Percentiles rank a stretch among this genome's conserved stretches.
phyloP scores from a whole-genome alignment of 1,139 yeast species.

The Groenewaldozyma auringiensis region DNA sequence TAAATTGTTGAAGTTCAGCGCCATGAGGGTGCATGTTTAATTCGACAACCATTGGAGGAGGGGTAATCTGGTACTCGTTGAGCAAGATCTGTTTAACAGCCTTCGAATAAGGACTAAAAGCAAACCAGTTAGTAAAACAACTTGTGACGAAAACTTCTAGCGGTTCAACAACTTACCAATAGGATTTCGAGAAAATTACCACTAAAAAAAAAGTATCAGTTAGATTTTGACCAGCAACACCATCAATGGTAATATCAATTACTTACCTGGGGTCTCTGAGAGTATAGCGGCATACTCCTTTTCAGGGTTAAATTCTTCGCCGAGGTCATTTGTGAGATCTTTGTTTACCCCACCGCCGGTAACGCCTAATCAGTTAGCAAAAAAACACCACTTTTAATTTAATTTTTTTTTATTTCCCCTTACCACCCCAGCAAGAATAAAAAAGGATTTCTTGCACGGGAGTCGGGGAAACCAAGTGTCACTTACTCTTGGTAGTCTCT shows the following conservation, averaged over 20 bases:
- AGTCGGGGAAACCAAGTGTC: background rate
- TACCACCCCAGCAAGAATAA: background rate
- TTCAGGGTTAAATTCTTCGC: slow-evolving; percentile 47
- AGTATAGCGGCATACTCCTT: slow-evolving; percentile 54
- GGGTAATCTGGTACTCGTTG: slow-evolving; percentile 61
- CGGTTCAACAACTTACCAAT: slow-evolving; percentile 30
- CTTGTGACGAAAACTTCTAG: background rate
- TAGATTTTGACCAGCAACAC: slow-evolving; percentile 1
- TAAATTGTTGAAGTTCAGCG: slow-evolving; percentile 66
- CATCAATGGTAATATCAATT: background rate
- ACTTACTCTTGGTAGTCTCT: slow-evolving; percentile 13
- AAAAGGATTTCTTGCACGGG: background rate
- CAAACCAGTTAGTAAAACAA: slow-evolving; percentile 10
- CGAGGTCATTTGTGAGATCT: slow-evolving; percentile 27
- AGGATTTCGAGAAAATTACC: slow-evolving; percentile 37
- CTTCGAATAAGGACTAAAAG: slow-evolving; percentile 54
- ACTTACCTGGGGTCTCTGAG: slow-evolving; percentile 50
- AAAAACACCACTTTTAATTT: background rate
- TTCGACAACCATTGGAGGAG: slow-evolving; percentile 68
- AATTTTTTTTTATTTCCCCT: background rate
- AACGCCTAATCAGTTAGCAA: background rate
- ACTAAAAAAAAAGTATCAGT: slow-evolving; percentile 19
- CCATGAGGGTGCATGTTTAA: slow-evolving; percentile 73
- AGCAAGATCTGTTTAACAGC: slow-evolving; percentile 57
- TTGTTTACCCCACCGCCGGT: slow-evolving; percentile 8